These are phyloP conservation scores for Candida pseudoglaebosa DNA, from an alignment of 805 yeast genomes.

Conservation along the genomic window DNA sequence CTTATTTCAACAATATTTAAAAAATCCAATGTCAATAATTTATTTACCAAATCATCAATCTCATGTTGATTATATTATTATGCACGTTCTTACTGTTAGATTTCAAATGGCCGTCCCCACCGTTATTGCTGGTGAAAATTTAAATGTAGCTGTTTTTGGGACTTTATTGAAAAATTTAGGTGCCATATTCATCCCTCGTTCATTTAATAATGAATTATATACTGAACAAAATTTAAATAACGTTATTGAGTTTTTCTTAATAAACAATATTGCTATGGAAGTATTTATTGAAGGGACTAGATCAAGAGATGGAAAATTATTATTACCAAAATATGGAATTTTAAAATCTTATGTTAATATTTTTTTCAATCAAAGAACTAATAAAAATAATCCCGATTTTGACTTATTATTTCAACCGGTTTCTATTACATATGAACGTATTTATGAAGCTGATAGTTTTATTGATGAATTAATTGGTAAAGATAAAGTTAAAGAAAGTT, in stretches of 20 bases:
- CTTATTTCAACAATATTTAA: conserved; percentile 28
- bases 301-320: conserved; percentile 60
- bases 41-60: conserved; percentile 60
- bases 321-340: conserved; percentile 60
- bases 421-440: conserved; percentile 57
- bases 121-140: conserved; percentile 64
- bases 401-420: conserved; percentile 47
- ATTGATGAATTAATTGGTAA: conserved; percentile 53
- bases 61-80: conserved; percentile 56
- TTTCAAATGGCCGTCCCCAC: conserved; percentile 52
- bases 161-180: conserved; percentile 47
- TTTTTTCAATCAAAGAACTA: conserved; percentile 34
- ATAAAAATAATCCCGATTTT: conserved; percentile 17
- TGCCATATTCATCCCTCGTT: conserved; percentile 55
- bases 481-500: conserved; percentile 53
- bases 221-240: conserved; percentile 46
- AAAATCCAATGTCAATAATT: conserved; percentile 42
- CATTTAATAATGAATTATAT: conserved; percentile 39
- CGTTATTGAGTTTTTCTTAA: conserved; percentile 45
- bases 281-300: conserved; percentile 67
- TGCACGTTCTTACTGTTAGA: conserved; percentile 51
- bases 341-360: conserved; percentile 49
- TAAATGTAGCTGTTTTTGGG: conserved; percentile 56
- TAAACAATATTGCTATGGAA: conserved; percentile 49
- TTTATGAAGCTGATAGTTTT: conserved; percentile 53